Evolutionary conservation across 2,329 filamentous ascomycete species (phyloP).

Genomic region (Chalaropsis ovoidea): DNA sequence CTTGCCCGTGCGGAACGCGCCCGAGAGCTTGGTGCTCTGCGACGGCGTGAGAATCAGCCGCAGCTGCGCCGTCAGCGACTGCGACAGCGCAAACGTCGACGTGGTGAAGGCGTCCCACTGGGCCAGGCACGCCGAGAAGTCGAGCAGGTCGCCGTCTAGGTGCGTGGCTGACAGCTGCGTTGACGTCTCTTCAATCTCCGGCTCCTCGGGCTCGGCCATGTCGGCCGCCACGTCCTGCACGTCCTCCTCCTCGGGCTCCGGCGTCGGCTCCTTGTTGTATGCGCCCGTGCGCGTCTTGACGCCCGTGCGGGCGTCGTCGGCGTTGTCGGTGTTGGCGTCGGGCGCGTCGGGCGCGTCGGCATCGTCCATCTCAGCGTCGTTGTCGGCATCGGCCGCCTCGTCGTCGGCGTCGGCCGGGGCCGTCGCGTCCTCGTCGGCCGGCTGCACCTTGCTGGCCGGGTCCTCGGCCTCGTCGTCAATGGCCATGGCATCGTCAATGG

Average conservation of each 20-base stretch:
- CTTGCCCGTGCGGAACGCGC: conserved; percentile 94
- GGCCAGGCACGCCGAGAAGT: conserved; percentile 50
- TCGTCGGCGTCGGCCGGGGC: conserved; percentile 38
- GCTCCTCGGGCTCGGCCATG: conserved; percentile 36
- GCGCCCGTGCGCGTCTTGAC: conserved; percentile 51
- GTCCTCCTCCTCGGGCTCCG: conserved; percentile 24
- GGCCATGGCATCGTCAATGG: conserved; percentile 80
- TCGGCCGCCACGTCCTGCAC: conserved; percentile 33
- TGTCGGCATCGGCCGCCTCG: conserved; percentile 33
- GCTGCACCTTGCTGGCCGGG: conserved; percentile 39
- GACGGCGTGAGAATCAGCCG: conserved; percentile 92
- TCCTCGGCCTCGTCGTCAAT: conserved; percentile 60
- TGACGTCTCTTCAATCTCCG: conserved; percentile 44
- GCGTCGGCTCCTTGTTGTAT: conserved; percentile 43
- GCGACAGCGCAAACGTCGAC: conserved; percentile 73
- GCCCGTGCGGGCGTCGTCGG: conserved; percentile 44
- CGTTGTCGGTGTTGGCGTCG: not conserved
- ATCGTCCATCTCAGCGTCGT: conserved; percentile 31
- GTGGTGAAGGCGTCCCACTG: conserved; percentile 81
- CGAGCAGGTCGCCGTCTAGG: conserved; percentile 45
- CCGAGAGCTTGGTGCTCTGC: conserved; percentile 88
- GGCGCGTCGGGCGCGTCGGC: not conserved
- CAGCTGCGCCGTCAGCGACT: conserved; percentile 85
- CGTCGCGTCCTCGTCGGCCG: conserved; percentile 43
- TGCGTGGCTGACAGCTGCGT: conserved; percentile 65